Evolutionary conservation across 805 yeast genomes (phyloP).

Genomic region (Blastobotrys chiropterorum): DNA sequence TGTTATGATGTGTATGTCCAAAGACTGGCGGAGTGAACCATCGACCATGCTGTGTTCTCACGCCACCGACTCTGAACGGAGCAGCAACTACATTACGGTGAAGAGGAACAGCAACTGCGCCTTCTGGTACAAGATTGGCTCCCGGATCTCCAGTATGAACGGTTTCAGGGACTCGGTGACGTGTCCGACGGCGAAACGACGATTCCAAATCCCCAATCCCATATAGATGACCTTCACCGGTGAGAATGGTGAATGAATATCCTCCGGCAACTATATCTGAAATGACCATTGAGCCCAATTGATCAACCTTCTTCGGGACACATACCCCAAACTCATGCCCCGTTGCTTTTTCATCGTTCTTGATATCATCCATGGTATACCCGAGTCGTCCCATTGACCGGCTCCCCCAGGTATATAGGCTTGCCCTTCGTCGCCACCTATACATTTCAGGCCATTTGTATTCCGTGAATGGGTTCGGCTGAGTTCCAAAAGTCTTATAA

Average conservation of each 20-base stretch:
- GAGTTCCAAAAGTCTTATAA: constrained; percentile 39
- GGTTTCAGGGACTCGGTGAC: neutral
- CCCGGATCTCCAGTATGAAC: neutral
- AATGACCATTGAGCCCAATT: constrained; percentile 33
- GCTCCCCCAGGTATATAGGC: constrained; percentile 49
- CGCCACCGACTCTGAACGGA: neutral
- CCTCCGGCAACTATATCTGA: constrained; percentile 59
- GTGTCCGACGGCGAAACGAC: neutral
- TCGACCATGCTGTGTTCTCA: neutral
- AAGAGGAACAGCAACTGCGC: constrained; percentile 19
- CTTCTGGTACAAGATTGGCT: neutral
- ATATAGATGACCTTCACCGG: constrained; percentile 50
- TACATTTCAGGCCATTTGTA: constrained; percentile 49
- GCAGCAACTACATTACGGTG: constrained; percentile 11
- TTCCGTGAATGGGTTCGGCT: constrained; percentile 37
- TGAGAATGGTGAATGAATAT: constrained; percentile 52
- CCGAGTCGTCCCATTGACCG: constrained; percentile 44
- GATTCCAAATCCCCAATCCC: constrained; percentile 35
- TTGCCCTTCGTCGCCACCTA: constrained; percentile 35
- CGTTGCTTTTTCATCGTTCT: constrained; percentile 1
- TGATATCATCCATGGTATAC: constrained; percentile 9
- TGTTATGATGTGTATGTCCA: neutral
- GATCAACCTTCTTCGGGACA: constrained; percentile 35
- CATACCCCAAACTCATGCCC: constrained; percentile 27
- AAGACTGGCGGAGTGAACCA: neutral